Evolutionary conservation across 768 basidiomycete species (phyloP), one percentile per base, ranked within the genome.

Genomic region (Suillus ampliporus): DNA sequence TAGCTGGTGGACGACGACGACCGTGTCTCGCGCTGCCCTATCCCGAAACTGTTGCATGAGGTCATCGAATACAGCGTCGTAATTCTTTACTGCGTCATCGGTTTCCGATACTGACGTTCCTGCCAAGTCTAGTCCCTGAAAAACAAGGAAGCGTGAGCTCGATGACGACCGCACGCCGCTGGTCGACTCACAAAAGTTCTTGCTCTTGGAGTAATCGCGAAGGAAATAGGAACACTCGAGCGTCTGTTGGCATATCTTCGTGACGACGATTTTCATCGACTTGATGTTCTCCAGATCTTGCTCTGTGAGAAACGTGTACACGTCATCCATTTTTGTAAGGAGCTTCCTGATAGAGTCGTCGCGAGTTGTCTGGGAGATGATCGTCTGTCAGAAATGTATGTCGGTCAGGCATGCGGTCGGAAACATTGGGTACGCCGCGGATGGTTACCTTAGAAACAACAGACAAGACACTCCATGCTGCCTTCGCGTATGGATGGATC

Each of bases 191-290:
- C 63, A 50, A 17, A 64, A 61, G 7, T 34, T 51, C 48, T 61
- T 64, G 23, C 13, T 56, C 15, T 50, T 59, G 14, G 60, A 38
- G 37, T 64, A 64, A 10, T 61, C 46, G 13, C 15, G 26, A n/a
- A 64, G 34, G 60, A 64, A 64, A 21, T 64, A 37, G 21, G 48
- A 38, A 28, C 63, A 64, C 41, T 64, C 60, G 4, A 38, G 21
- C 11, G 59, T 54, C 21, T 48, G 47, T 23, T 64, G 57, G 8
- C 51, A 46, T 28, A 53, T 52, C 11, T 19, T 26, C 11, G 38
- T 34, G 15, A 61, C 21, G 10, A 53, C 52, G 5, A 23, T 47
- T 23, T 35, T 23, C 60, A 41, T 52, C 2, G 44, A 51, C 19
- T 2, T 28, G 7, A 61, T 40, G 5, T 38, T 34, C 23, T 1